phyloP scores from a whole-genome alignment of 805 yeast species.

The Cyberlindnera misumaiensis region DNA sequence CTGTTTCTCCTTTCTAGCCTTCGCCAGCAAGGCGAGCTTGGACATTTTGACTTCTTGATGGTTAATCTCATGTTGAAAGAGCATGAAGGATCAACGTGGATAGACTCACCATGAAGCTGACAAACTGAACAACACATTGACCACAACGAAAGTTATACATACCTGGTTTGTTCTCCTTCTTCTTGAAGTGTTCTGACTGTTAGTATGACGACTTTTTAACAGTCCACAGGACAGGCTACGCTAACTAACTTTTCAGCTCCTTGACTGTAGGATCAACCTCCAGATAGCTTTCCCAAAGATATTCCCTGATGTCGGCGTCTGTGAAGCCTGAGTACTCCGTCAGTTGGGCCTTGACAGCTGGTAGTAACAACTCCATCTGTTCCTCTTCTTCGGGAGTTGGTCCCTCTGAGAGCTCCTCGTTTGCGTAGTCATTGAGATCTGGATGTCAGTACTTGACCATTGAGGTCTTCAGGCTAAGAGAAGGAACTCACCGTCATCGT shows the following conservation, averaged over 20 bases:
- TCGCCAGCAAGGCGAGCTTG: constrained; percentile 19
- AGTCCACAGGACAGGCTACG: too few species aligned
- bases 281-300: constrained; percentile 53
- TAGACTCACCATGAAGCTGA: background rate
- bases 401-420: constrained; percentile 23
- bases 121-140: too few species aligned
- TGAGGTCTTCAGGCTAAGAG: background rate
- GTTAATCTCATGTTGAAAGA: constrained; percentile 2
- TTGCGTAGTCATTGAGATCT: constrained; percentile 25
- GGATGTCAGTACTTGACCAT: background rate
- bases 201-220: constrained; percentile 1
- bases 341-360: constrained; percentile 33
- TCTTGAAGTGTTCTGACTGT: constrained; percentile 18
- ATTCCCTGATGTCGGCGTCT: constrained; percentile 47
- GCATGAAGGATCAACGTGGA: background rate
- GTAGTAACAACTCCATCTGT: constrained; percentile 36
- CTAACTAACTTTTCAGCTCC: constrained; percentile 33
- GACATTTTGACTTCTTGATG: constrained; percentile 9
- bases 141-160: constrained; percentile 28
- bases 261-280: constrained; percentile 44
- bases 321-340: constrained; percentile 33
- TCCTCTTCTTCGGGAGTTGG: constrained; percentile 34
- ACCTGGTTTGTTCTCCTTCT: constrained; percentile 28
- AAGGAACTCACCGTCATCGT: constrained; percentile 23
- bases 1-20: constrained; percentile 11